A percentile compares a stretch with the other conserved stretches of the same genome.
Conservation (phyloP, 768 basidiomycete species). For the Calocera cornea region DNA sequence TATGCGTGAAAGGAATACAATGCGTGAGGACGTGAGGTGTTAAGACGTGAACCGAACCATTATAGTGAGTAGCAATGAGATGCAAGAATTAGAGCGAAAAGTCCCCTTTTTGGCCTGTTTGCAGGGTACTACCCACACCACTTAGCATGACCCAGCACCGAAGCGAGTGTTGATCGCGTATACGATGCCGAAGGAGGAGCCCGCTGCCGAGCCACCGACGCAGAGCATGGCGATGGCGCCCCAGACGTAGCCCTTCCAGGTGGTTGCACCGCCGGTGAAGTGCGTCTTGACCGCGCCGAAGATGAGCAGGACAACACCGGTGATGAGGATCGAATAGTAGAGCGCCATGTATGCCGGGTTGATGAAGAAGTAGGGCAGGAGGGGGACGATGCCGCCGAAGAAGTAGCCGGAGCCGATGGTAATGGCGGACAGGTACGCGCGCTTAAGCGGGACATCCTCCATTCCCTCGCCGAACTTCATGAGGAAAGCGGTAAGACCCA, state of each 20-base stretch:
- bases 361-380: slow-evolving; percentile 30
- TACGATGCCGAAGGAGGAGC: slow-evolving; percentile 27
- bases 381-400: slow-evolving; percentile 31
- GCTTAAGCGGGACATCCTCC: slow-evolving; percentile 30
- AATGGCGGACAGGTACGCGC: slow-evolving; percentile 31
- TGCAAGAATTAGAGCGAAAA: not conserved
- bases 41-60: not conserved
- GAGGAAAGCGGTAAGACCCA: slow-evolving; percentile 33
- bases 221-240: slow-evolving; percentile 25
- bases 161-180: slow-evolving; percentile 19
- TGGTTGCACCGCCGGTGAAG: slow-evolving; percentile 15
- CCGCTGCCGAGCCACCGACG: slow-evolving; percentile 29
- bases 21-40: not conserved
- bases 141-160: not conserved
- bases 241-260: slow-evolving; percentile 24
- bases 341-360: slow-evolving; percentile 24
- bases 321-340: slow-evolving; percentile 26
- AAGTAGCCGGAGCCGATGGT: slow-evolving; percentile 32
- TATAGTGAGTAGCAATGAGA: not conserved
- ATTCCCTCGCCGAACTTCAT: slow-evolving; percentile 34
- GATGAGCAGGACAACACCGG: slow-evolving; percentile 27
- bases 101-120: not conserved
- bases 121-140: not conserved
- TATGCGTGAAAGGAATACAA: slow-evolving; percentile 3
- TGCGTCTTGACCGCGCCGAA: slow-evolving; percentile 30